Conservation (phyloP, 495 filamentous ascomycete species). For the Talaromyces stipitatus region DNA sequence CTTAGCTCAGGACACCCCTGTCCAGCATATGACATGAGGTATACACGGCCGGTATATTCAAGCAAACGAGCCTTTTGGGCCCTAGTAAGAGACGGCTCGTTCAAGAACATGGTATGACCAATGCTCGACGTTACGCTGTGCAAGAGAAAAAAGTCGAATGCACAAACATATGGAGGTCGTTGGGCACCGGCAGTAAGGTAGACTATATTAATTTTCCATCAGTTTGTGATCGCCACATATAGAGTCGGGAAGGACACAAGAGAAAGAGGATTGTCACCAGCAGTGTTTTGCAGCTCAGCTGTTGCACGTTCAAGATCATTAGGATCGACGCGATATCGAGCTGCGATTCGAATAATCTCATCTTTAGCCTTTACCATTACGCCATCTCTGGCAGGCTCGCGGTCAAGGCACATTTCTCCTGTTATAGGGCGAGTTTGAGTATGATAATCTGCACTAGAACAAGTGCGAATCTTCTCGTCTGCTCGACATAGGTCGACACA, state of each 20-base stretch:
- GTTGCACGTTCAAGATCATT: constrained; percentile 7
- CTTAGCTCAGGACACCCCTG: constrained; percentile 10
- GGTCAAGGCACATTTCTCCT: background rate
- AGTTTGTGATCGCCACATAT: background rate
- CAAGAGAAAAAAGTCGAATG: constrained; percentile 12
- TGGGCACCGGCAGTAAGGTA: constrained; percentile 7
- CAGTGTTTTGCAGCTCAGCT: constrained; percentile 12
- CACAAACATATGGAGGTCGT: constrained; percentile 8
- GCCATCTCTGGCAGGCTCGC: background rate
- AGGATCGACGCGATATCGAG: constrained; percentile 10
- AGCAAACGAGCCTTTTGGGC: constrained; percentile 9
- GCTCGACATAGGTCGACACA: background rate
- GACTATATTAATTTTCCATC: background rate
- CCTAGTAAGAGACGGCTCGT: constrained; percentile 8
- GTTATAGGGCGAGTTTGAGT: background rate
- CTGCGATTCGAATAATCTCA: constrained; percentile 7
- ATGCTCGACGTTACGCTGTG: constrained; percentile 10
- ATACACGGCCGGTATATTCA: constrained; percentile 9
- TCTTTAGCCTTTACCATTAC: background rate
- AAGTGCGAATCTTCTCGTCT: background rate
- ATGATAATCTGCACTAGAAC: background rate
- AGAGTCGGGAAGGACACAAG: background rate
- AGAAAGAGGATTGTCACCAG: background rate
- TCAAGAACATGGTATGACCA: background rate
- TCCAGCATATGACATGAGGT: constrained; percentile 8